Conservation (phyloP, 257 asterid genomes). For the Primulina eburnea region DNA sequence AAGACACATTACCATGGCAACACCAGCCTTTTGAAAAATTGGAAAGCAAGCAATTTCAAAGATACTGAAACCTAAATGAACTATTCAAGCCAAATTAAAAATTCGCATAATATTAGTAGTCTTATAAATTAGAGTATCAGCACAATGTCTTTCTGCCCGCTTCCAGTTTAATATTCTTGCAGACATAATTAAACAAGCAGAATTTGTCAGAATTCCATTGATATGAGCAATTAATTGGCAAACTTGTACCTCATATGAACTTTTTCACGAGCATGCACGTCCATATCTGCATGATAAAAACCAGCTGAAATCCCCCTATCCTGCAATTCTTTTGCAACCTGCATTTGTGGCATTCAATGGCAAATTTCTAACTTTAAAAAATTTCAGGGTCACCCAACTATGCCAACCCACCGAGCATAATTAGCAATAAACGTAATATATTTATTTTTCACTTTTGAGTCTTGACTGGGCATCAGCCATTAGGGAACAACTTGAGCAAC, state of each 20-base stretch:
- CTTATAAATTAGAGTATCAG: neutral
- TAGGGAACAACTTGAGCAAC: conserved; percentile 12
- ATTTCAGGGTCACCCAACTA: conserved; percentile 9
- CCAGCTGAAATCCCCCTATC: conserved; percentile 79
- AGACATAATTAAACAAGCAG: conserved; percentile 26
- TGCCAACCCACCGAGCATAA: conserved; percentile 15
- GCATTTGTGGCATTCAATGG: conserved; percentile 26
- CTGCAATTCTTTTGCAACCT: conserved; percentile 89
- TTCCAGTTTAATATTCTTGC: conserved; percentile 11
- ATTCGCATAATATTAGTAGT: neutral
- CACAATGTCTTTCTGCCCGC: neutral
- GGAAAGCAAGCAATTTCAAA: conserved; percentile 20
- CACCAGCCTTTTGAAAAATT: conserved; percentile 9
- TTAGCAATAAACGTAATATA: conserved; percentile 8
- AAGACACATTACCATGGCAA: conserved; percentile 26
- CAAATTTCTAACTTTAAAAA: conserved; percentile 9
- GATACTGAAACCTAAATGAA: conserved; percentile 14
- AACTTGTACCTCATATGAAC: conserved; percentile 69
- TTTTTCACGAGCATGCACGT: conserved; percentile 75
- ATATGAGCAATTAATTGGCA: conserved; percentile 23
- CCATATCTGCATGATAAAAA: conserved; percentile 95
- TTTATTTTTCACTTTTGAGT: conserved; percentile 1
- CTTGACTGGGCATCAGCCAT: conserved; percentile 1
- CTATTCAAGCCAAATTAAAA: conserved; percentile 18
- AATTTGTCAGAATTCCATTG: conserved; percentile 21